Evolutionary conservation across 1,284 basidiomycete species (phyloP).

Genomic region (Rhizoctonia solani): DNA sequence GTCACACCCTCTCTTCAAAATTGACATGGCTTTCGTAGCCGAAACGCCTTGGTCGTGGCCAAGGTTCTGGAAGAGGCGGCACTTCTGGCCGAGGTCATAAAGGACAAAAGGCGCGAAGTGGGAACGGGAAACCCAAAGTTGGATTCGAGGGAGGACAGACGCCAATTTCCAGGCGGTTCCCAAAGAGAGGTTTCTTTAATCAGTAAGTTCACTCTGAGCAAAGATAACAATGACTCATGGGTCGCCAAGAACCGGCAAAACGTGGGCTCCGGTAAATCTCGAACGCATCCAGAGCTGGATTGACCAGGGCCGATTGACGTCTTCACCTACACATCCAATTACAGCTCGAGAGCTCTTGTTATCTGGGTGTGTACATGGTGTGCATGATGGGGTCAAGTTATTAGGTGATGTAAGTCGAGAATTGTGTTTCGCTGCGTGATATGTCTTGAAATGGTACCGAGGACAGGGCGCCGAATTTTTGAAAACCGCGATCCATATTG

Average conservation of each 20-base stretch:
- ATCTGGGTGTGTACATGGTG: constrained; percentile 86
- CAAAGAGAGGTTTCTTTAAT: constrained; percentile 94
- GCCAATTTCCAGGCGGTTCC: constrained; percentile 87
- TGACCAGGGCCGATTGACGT: constrained; percentile 79
- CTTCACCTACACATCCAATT: constrained; percentile 79
- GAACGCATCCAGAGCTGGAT: constrained; percentile 92
- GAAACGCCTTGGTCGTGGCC: constrained; percentile 93
- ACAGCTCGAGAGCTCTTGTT: constrained; percentile 84
- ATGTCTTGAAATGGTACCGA: not conserved
- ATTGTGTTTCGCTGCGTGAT: constrained; percentile 29
- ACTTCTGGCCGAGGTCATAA: constrained; percentile 95
- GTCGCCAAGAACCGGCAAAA: constrained; percentile 63
- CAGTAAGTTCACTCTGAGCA: constrained; percentile 59
- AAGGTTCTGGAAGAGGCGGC: constrained; percentile 86
- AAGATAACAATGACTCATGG: constrained; percentile 18
- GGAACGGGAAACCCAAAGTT: constrained; percentile 81
- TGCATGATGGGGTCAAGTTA: constrained; percentile 89
- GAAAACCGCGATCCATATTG: constrained; percentile 76
- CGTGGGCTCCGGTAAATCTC: constrained; percentile 83
- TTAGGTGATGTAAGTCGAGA: constrained; percentile 70
- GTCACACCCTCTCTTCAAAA: not conserved
- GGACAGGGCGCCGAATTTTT: constrained; percentile 70
- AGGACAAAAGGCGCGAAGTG: constrained; percentile 91
- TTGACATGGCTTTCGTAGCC: constrained; percentile 54
- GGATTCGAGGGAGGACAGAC: constrained; percentile 98